These are phyloP conservation scores for Solanum gracilifrons DNA, from an alignment of 257 asterid species.

Conservation along the genomic window DNA sequence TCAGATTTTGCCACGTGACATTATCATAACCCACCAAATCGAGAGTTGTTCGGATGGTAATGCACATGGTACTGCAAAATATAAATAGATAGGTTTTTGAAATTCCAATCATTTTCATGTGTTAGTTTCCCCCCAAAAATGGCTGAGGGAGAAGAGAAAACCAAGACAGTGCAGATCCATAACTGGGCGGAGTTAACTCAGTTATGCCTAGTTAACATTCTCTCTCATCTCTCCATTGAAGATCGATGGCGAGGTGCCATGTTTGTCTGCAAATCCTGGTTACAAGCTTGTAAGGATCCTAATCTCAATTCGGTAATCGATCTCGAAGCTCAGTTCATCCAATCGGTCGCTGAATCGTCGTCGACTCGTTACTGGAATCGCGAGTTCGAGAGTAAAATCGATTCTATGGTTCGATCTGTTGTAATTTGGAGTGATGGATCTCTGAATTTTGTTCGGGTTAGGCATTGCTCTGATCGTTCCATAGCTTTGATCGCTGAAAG, in stretches of 20 bases:
- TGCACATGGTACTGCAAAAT: too few relatives aligned
- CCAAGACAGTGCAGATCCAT: not conserved
- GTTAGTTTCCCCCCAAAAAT: not conserved
- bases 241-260: constrained; percentile 58
- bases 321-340: constrained; percentile 35
- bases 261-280: constrained; percentile 75
- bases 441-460: constrained; percentile 47
- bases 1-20: not conserved
- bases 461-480: constrained; percentile 76
- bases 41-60: too few relatives aligned
- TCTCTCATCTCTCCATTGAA: constrained; percentile 50
- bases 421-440: constrained; percentile 47
- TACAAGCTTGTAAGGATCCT: constrained; percentile 59
- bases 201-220: constrained; percentile 65
- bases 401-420: constrained; percentile 59
- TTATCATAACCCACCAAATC: not conserved
- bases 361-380: constrained; percentile 36
- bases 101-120: too few relatives aligned
- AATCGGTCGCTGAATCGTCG: constrained; percentile 32
- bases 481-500: constrained; percentile 53
- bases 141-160: constrained; percentile 18
- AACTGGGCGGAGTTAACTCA: constrained; percentile 82
- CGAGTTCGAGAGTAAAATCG: constrained; percentile 57
- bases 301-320: constrained; percentile 52
- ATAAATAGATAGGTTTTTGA: too few relatives aligned